Percentiles rank a stretch among this genome's conserved stretches.
These are phyloP conservation scores for Capronia americana DNA, from an alignment of 2,329 filamentous ascomycete genomes.

Conservation along the genomic window DNA sequence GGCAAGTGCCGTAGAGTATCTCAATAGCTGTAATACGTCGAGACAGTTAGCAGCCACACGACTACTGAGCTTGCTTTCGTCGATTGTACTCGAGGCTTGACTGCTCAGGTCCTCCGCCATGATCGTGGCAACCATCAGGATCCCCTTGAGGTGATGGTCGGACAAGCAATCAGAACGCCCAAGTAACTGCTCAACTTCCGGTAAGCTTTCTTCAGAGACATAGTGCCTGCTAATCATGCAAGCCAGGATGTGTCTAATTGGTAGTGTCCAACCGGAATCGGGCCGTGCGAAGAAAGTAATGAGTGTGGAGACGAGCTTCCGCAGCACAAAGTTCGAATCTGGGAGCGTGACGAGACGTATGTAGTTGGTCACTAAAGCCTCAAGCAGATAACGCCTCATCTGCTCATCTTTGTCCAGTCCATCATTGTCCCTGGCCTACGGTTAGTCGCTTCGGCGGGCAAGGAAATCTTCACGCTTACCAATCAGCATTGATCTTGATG, in stretches of 20 bases:
- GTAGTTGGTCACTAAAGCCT: conserved; percentile 52
- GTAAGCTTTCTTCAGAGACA: conserved; percentile 47
- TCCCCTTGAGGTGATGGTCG: conserved; percentile 28
- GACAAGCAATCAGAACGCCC: conserved; percentile 22
- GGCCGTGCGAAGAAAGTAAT: conserved; percentile 53
- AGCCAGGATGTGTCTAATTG: conserved; percentile 41
- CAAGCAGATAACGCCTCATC: conserved; percentile 45
- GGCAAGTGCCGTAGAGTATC: conserved; percentile 16
- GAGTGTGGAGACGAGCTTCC: conserved; percentile 55
- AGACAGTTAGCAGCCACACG: conserved; percentile 29
- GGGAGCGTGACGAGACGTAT: conserved; percentile 48
- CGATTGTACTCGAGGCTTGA: conserved; percentile 16
- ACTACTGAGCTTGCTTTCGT: conserved; percentile 23
- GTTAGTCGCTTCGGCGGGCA: conserved; percentile 15
- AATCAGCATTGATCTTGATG: conserved; percentile 92
- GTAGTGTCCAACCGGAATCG: conserved; percentile 47
- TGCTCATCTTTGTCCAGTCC: conserved; percentile 46
- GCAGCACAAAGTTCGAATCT: conserved; percentile 50
- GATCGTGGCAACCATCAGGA: conserved; percentile 42
- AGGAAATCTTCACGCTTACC: conserved; percentile 54
- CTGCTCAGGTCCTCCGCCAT: conserved; percentile 46
- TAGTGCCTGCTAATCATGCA: conserved; percentile 49
- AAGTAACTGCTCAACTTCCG: conserved; percentile 47
- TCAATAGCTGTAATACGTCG: conserved; percentile 35
- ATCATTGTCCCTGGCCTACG: conserved; percentile 36